Evolutionary conservation across 2,329 filamentous ascomycete species (phyloP).

Genomic region (Chrysoporthe deuterocubensis): DNA sequence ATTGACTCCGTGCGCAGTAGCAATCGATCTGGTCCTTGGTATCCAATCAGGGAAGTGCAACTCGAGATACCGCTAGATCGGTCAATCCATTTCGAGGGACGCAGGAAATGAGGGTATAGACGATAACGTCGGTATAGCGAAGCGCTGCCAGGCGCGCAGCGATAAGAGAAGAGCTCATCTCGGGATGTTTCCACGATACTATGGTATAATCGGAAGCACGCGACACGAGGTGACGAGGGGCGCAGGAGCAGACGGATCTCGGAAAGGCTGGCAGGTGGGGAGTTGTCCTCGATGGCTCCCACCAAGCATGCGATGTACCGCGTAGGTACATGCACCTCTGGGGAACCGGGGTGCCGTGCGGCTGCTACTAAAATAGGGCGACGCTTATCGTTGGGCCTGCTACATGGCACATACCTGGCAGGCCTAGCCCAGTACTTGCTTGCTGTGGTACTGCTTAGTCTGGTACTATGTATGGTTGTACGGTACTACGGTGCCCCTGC

Average conservation of each 20-base stretch:
- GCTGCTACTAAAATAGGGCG: no score
- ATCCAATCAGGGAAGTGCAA: neutral
- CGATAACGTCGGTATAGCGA: neutral
- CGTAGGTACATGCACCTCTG: no score
- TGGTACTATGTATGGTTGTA: neutral
- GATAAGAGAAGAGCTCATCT: neutral
- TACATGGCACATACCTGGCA: no score
- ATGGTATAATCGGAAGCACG: conserved; percentile 3
- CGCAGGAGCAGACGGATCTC: neutral
- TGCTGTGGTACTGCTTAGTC: neutral
- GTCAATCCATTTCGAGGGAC: neutral
- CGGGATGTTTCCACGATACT: neutral
- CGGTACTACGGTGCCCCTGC: neutral
- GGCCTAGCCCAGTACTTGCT: no score
- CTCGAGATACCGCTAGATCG: conserved; percentile 3
- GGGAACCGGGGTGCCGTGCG: no score
- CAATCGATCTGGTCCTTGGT: neutral
- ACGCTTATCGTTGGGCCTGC: no score
- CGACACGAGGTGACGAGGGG: conserved; percentile 1
- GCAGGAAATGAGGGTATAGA: neutral
- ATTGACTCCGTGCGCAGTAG: no score
- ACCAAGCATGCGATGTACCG: neutral
- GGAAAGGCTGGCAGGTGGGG: neutral
- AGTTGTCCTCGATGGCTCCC: neutral
- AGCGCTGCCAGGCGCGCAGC: neutral